Evolutionary conservation across 2,329 filamentous ascomycete genomes (phyloP), one percentile per base, ranked within the genome.

Genomic region (Calonectria hawksworthii): DNA sequence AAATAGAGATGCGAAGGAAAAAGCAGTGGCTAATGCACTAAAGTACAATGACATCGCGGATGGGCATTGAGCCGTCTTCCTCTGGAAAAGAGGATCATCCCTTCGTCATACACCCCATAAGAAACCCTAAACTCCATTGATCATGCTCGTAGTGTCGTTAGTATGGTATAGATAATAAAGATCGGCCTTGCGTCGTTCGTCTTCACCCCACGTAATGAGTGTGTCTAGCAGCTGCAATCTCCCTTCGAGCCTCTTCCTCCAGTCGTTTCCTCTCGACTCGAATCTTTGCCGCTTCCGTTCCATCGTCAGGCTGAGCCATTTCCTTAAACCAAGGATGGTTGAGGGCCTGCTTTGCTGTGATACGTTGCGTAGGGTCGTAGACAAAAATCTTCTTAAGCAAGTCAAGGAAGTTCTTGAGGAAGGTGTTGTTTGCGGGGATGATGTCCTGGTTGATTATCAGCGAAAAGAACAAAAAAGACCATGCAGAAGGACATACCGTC

Each of bases 311-410:
- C 38, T 89, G 87, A 2, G 91, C 89, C 67, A 88, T 86, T 80
- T 94, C 92, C 79, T 90, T 91, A 84, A 94, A 94, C 92, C 92
- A 94, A 3, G 91, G 90, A 76, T 94, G 92, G 70, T 92, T 89
- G 54, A 94, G 84, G 2, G 92, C 92, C 79, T 93, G 86, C 76
- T 93, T 92, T 28, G 92, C 92, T 5, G 92, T 93, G 76, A 94
- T 94, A 59, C 92, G 90, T 72, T 92, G 89, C 7, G 86, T 85
- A 14, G 92, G 92, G 73, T 94, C 92, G 82, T 94, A 94, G 38
- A 93, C 89, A 78, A 94, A 94, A 64, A 94, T 94, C 83, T 90
- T 93, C 79, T 89, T 88, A 10, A 94, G 84, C 13, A 94, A 86
- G 82, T 94, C 92, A 63, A 93, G 84, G 79, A 94, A 94, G 75